These are phyloP conservation scores for Nicotiana sylvestris DNA, from an alignment of 257 asterid genomes.

Conservation along the genomic window DNA sequence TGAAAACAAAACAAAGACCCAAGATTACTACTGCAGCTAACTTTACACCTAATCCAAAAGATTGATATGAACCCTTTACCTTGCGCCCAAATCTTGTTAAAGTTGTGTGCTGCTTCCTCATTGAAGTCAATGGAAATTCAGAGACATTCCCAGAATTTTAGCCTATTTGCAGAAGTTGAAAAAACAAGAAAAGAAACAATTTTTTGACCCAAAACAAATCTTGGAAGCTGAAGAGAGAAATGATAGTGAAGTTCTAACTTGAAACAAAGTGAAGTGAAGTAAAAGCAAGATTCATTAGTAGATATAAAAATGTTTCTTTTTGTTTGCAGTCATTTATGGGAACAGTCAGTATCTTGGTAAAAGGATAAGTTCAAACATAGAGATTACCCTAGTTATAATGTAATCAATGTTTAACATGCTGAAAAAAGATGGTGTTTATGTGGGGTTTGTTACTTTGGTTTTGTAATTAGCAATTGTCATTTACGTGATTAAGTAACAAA, in stretches of 20 bases:
- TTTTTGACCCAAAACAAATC: background rate
- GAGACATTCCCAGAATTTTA: background rate
- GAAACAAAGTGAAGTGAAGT: constrained; percentile 17
- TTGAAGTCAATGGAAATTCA: constrained; percentile 15
- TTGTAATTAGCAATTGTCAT: background rate
- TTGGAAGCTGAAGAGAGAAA: constrained; percentile 10
- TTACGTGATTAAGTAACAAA: background rate
- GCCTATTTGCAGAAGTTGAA: background rate
- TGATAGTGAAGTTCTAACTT: constrained; percentile 29
- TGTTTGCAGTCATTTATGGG: background rate
- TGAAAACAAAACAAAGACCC: constrained; percentile 79
- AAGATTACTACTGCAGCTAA: constrained; percentile 58
- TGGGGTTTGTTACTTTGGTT: background rate
- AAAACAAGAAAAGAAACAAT: constrained; percentile 2
- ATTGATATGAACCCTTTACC: constrained; percentile 74
- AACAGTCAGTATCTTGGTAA: background rate
- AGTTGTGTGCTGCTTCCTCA: constrained; percentile 43
- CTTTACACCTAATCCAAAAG: constrained; percentile 70
- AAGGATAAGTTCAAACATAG: constrained; percentile 4
- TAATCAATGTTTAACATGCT: background rate
- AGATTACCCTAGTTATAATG: background rate
- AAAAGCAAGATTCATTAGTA: constrained; percentile 41
- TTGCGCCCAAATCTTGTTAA: constrained; percentile 76
- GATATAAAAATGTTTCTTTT: background rate
- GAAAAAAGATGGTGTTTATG: background rate